Conservation (phyloP, 148 eudicot genomes). For the Cornus controversa region DNA sequence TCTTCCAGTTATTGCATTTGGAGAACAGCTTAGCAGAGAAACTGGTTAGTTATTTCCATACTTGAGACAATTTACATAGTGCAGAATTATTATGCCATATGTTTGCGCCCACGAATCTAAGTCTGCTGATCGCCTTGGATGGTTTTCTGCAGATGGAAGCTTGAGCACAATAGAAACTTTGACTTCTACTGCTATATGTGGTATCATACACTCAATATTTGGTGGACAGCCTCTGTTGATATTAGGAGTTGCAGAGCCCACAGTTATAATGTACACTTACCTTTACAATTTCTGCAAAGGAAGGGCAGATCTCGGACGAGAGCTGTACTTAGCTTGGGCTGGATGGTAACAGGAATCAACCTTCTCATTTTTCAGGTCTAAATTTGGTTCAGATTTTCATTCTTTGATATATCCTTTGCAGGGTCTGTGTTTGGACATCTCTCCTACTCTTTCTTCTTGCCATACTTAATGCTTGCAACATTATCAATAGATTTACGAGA, state of each 20-base stretch:
- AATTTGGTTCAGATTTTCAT: neutral
- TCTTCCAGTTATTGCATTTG: constrained; percentile 67
- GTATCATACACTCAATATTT: constrained; percentile 20
- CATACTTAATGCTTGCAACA: constrained; percentile 19
- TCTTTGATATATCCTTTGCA: neutral
- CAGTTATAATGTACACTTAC: constrained; percentile 20
- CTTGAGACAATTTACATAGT: neutral
- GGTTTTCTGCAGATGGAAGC: constrained; percentile 11
- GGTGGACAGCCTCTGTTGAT: constrained; percentile 24
- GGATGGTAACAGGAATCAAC: constrained; percentile 12
- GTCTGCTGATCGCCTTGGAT: neutral
- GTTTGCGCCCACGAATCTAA: neutral
- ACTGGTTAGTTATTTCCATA: constrained; percentile 32
- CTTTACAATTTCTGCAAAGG: constrained; percentile 13
- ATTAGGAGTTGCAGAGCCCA: constrained; percentile 22
- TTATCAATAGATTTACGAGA: constrained; percentile 28
- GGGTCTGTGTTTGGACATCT: constrained; percentile 30
- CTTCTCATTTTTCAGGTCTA: neutral
- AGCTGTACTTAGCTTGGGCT: constrained; percentile 20
- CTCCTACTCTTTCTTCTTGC: constrained; percentile 22
- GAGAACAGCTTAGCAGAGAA: constrained; percentile 58
- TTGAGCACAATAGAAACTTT: constrained; percentile 21
- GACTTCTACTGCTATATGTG: constrained; percentile 23
- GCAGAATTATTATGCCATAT: neutral
- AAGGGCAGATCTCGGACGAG: constrained; percentile 6